These are phyloP conservation scores for Fraxinus americana DNA, from an alignment of 257 asterid species.

Conservation along the genomic window DNA sequence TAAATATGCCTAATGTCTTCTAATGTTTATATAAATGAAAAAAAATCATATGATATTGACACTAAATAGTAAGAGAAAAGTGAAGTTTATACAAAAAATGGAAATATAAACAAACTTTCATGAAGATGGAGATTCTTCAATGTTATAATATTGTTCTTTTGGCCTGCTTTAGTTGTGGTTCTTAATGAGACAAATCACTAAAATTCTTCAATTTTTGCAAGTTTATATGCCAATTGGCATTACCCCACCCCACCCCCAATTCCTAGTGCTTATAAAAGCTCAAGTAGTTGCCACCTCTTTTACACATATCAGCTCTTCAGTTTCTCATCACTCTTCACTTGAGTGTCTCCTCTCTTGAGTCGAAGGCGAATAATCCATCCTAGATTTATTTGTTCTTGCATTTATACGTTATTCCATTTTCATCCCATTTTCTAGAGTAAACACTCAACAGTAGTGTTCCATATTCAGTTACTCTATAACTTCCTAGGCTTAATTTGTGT, in stretches of 20 bases:
- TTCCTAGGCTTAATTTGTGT: not conserved
- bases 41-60: constrained; percentile 2
- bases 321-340: not conserved
- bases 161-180: constrained; percentile 55
- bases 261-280: constrained; percentile 38
- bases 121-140: constrained; percentile 10
- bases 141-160: constrained; percentile 8
- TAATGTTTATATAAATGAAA: too few relatives aligned
- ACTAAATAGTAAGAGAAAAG: not conserved
- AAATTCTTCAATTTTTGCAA: constrained; percentile 42
- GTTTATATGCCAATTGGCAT: constrained; percentile 38
- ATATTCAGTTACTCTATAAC: not conserved
- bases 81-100: not conserved
- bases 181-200: constrained; percentile 48
- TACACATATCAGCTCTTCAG: constrained; percentile 19
- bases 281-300: constrained; percentile 20
- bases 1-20: not conserved
- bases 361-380: not conserved
- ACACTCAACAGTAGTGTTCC: not conserved
- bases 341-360: not conserved
- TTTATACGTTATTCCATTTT: not conserved
- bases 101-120: not conserved
- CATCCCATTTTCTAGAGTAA: not conserved
- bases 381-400: not conserved
- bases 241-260: too few relatives aligned